Evolutionary conservation across 208 protist species (phyloP).

Genomic region (Tritrichomonas foetus): DNA sequence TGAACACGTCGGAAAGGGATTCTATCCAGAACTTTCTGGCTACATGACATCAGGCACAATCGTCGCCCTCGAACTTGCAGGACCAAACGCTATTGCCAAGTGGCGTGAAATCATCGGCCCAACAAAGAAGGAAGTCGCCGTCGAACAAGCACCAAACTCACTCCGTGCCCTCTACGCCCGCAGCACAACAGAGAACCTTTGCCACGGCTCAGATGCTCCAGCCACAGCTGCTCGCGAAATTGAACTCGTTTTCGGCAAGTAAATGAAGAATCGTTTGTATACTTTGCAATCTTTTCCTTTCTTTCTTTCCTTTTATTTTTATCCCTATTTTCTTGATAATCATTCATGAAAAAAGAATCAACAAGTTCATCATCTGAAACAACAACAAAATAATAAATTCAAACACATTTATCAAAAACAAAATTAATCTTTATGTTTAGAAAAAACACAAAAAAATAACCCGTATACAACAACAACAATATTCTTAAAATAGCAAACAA

Average conservation of each 20-base stretch:
- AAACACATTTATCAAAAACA: too few relatives aligned
- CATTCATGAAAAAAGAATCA: too few relatives aligned
- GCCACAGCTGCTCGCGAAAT: conserved; percentile 31
- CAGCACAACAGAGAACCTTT: conserved; percentile 32
- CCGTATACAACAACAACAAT: background rate
- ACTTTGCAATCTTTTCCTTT: background rate
- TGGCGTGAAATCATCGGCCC: conserved; percentile 40
- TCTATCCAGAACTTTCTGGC: background rate
- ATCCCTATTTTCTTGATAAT: background rate
- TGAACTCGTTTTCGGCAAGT: conserved; percentile 33
- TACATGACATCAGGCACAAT: conserved; percentile 42
- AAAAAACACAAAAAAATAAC: background rate
- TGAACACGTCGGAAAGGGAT: conserved; percentile 13
- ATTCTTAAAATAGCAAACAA: background rate
- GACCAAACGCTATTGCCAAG: conserved; percentile 24
- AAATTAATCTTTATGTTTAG: background rate
- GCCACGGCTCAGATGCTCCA: conserved; percentile 37
- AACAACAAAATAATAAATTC: too few relatives aligned
- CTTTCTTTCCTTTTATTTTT: background rate
- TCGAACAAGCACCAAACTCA: conserved; percentile 38
- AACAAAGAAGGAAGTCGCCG: conserved; percentile 36
- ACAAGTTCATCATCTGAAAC: too few relatives aligned
- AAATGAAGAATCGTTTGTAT: background rate
- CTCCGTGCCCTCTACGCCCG: conserved; percentile 39
- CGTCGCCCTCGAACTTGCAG: background rate